Evolutionary conservation across 345 rosid species (phyloP).

Genomic region (Hirschfeldia incana): DNA sequence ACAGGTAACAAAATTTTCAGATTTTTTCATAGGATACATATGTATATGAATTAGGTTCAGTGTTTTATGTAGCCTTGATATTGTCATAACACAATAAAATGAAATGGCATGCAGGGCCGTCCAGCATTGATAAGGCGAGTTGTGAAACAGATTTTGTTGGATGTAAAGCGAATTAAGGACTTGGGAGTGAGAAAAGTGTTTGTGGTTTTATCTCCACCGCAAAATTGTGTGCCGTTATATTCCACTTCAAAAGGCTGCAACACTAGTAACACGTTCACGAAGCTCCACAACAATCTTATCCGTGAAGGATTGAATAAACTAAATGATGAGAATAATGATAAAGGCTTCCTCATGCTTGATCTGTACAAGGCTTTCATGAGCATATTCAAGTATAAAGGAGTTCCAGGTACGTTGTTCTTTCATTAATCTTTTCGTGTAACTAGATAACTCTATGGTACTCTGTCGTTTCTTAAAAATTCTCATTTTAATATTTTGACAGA

Average conservation of each 20-base stretch:
- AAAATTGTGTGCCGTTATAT: slow-evolving; percentile 44
- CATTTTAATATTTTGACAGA: too few relatives aligned
- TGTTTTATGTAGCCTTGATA: not conserved
- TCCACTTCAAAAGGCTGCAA: slow-evolving; percentile 32
- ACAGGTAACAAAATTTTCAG: not conserved
- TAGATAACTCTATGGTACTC: not conserved
- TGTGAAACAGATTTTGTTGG: slow-evolving; percentile 35
- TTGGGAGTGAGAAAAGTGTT: slow-evolving; percentile 52
- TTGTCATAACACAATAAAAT: not conserved
- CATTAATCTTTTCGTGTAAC: not conserved
- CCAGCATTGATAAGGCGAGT: slow-evolving; percentile 31
- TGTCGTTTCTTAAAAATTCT: too few relatives aligned
- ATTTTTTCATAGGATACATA: not conserved
- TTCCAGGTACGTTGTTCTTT: slow-evolving; percentile 24
- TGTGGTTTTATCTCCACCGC: slow-evolving; percentile 39
- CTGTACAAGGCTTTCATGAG: slow-evolving; percentile 41
- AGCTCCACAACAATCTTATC: slow-evolving; percentile 42
- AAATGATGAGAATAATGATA: slow-evolving; percentile 28
- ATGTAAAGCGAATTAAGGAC: slow-evolving; percentile 42
- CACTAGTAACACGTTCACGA: slow-evolving; percentile 14
- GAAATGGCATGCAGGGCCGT: slow-evolving; percentile 50
- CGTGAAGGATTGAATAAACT: slow-evolving; percentile 32
- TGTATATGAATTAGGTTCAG: too few relatives aligned
- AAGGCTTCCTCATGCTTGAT: slow-evolving; percentile 45
- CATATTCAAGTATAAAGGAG: slow-evolving; percentile 34